These are phyloP conservation scores for Catharanthus roseus DNA, from an alignment of 257 asterid genomes.

Conservation along the genomic window DNA sequence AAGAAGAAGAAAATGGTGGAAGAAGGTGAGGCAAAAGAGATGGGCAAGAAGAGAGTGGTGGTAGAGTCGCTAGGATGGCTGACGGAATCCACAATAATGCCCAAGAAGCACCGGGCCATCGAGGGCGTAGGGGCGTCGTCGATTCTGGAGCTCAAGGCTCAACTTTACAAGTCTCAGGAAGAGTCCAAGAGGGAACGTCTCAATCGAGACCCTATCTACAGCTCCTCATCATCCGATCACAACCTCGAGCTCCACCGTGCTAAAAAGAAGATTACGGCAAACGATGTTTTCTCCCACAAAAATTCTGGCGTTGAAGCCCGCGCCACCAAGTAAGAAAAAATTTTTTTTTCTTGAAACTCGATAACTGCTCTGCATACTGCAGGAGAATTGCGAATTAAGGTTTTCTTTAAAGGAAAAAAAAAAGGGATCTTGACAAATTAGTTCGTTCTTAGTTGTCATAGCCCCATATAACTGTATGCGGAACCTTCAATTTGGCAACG, in stretches of 20 bases:
- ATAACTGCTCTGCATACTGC: neutral
- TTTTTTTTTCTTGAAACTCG: too few relatives aligned
- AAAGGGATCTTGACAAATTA: neutral
- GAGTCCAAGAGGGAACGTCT: slow-evolving; percentile 69
- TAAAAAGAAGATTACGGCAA: slow-evolving; percentile 49
- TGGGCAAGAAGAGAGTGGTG: slow-evolving; percentile 47
- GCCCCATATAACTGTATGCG: neutral
- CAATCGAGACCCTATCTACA: slow-evolving; percentile 48
- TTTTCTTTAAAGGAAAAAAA: neutral
- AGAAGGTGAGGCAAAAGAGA: slow-evolving; percentile 25
- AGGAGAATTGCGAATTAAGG: neutral
- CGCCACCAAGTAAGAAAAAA: slow-evolving; percentile 53
- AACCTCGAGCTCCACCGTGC: slow-evolving; percentile 83
- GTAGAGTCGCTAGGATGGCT: slow-evolving; percentile 97
- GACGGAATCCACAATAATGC: slow-evolving; percentile 95
- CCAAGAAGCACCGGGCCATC: slow-evolving; percentile 79
- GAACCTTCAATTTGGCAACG: neutral
- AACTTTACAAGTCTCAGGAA: slow-evolving; percentile 84
- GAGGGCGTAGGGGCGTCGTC: slow-evolving; percentile 96
- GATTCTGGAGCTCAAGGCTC: slow-evolving; percentile 89
- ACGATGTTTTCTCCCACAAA: slow-evolving; percentile 48
- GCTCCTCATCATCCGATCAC: slow-evolving; percentile 40
- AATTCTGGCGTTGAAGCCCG: slow-evolving; percentile 88
- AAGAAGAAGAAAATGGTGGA: slow-evolving; percentile 22
- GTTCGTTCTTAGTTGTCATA: neutral